Evolutionary conservation across 140 eudicot species (phyloP).

Genomic region (Stevia rebaudiana): DNA sequence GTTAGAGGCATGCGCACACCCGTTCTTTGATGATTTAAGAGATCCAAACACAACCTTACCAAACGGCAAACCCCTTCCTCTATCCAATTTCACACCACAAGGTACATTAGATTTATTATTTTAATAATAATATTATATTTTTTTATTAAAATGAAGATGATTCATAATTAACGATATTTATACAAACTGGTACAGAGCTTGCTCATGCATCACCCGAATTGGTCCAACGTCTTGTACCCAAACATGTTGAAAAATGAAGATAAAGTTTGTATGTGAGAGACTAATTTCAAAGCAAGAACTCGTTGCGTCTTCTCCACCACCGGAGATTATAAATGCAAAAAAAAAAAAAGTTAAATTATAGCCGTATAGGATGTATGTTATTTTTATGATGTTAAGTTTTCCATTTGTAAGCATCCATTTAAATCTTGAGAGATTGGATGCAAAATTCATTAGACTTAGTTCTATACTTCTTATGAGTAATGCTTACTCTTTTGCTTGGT

Average conservation of each 20-base stretch:
- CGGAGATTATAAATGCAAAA: conserved; percentile 10
- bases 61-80: conserved; percentile 97
- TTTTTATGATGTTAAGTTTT: conserved; percentile 12
- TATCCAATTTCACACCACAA: conserved; percentile 77
- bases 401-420: conserved; percentile 17
- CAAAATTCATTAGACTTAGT: not conserved
- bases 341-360: not conserved
- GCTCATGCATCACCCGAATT: conserved; percentile 67
- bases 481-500: conserved; percentile 13
- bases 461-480: conserved; percentile 20
- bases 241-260: conserved; percentile 45
- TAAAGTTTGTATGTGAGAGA: too few species aligned
- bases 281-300: conserved; percentile 4
- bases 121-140: not conserved
- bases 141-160: not conserved
- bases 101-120: conserved; percentile 49
- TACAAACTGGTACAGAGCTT: conserved; percentile 45
- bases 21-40: conserved; percentile 92
- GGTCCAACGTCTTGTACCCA: conserved; percentile 73
- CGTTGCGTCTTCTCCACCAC: conserved; percentile 3
- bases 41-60: conserved; percentile 89
- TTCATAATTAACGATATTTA: not conserved
- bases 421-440: conserved; percentile 12
- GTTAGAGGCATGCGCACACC: conserved; percentile 98
- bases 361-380: conserved; percentile 26